These are phyloP conservation scores for Adiantum capillusveneris DNA, from an alignment of 75 land plant genomes.

Conservation along the genomic window DNA sequence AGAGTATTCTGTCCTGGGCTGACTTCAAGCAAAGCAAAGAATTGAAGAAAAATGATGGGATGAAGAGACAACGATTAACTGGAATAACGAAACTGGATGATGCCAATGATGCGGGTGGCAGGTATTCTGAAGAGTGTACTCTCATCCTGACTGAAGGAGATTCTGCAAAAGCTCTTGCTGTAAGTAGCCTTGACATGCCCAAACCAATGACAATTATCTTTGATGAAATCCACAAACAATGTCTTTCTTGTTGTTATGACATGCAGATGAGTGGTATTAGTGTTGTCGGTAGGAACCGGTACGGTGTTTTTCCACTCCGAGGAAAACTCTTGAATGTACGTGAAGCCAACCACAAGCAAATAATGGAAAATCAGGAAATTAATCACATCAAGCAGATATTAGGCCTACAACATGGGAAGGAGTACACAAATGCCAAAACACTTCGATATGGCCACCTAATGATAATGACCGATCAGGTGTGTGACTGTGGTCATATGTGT, in stretches of 20 bases:
- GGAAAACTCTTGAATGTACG: constrained; percentile 95
- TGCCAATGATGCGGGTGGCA: constrained; percentile 95
- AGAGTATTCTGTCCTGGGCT: constrained; percentile 81
- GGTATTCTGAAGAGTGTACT: constrained; percentile 79
- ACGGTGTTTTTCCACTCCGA: constrained; percentile 89
- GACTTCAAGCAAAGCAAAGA: constrained; percentile 95
- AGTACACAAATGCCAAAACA: constrained; percentile 61
- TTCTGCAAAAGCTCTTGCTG: constrained; percentile 97
- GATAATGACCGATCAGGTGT: constrained; percentile 99
- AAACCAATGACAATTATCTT: too few relatives aligned
- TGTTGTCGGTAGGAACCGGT: constrained; percentile 82
- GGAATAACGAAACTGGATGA: constrained; percentile 83
- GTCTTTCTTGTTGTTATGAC: not conserved
- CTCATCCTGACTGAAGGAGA: constrained; percentile 98
- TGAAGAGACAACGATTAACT: constrained; percentile 52
- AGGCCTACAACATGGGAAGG: constrained; percentile 84
- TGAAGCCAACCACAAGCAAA: constrained; percentile 75
- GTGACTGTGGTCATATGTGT: not conserved
- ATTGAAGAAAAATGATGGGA: constrained; percentile 92
- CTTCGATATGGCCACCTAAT: constrained; percentile 94
- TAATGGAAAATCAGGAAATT: constrained; percentile 82
- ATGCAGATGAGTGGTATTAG: constrained; percentile 85
- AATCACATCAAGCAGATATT: constrained; percentile 75
- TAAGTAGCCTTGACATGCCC: too few relatives aligned
- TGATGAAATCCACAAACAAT: not conserved